phyloP scores from a whole-genome alignment of 345 rosid species.

The Isatis tinctoria region DNA sequence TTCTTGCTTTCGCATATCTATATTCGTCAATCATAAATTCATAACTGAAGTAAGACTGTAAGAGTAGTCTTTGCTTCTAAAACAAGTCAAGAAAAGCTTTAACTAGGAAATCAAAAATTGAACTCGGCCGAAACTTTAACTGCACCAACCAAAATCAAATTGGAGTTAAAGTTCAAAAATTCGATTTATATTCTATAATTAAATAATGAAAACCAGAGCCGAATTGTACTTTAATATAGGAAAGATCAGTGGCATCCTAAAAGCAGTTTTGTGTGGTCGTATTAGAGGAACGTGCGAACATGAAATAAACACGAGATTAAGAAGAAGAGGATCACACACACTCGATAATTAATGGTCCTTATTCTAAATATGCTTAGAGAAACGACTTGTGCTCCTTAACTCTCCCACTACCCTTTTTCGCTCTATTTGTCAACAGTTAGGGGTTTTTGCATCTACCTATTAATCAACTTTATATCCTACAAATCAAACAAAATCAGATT shows the following conservation, averaged over 20 bases:
- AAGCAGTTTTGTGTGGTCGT: neutral
- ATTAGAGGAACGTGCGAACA: conserved; percentile 14
- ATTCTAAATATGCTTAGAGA: neutral
- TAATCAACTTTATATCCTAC: neutral
- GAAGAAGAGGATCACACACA: neutral
- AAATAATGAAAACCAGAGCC: neutral
- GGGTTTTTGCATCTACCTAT: neutral
- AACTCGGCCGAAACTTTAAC: no score
- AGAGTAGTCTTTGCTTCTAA: no score
- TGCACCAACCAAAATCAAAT: neutral
- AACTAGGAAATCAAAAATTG: no score
- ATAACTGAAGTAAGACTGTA: no score
- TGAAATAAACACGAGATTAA: conserved; percentile 12
- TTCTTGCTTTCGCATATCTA: no score
- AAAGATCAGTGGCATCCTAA: no score
- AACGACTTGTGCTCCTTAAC: conserved; percentile 30
- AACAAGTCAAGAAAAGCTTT: no score
- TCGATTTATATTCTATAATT: neutral
- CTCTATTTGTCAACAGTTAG: neutral
- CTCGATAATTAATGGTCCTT: neutral
- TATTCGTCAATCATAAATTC: no score
- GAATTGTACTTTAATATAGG: no score
- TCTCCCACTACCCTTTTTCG: conserved; percentile 12
- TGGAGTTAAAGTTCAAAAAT: neutral
- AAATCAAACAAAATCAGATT: neutral